phyloP scores from a whole-genome alignment of 2,329 filamentous ascomycete species.

The Trichoderma atroviride region DNA sequence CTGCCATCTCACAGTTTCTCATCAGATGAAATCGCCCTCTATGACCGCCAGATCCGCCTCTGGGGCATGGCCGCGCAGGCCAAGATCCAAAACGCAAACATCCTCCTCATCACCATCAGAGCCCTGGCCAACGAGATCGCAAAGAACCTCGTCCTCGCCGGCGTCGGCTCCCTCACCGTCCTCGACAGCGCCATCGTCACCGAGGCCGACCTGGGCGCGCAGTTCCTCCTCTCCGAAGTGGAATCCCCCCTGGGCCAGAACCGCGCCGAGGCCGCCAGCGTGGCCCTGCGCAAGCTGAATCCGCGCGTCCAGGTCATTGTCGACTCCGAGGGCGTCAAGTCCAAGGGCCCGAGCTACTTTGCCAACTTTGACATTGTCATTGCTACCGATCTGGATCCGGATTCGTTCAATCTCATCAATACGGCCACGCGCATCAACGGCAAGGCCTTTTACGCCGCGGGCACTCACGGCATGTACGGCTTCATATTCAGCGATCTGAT shows the following conservation, averaged over 20 bases:
- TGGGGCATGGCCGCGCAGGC: conserved; percentile 97
- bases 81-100: conserved; percentile 84
- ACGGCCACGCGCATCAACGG: conserved; percentile 78
- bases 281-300: conserved; percentile 83
- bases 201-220: conserved; percentile 77
- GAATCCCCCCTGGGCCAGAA: conserved; percentile 76
- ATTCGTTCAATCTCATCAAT: conserved; percentile 77
- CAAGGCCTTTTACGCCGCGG: conserved; percentile 85
- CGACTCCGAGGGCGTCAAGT: conserved; percentile 67
- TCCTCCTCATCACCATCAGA: conserved; percentile 85
- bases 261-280: conserved; percentile 78
- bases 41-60: conserved; percentile 94
- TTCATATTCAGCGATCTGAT: conserved; percentile 95
- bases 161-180: conserved; percentile 87
- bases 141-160: conserved; percentile 94
- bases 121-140: conserved; percentile 92
- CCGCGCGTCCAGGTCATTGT: conserved; percentile 78
- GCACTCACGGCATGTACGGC: conserved; percentile 86
- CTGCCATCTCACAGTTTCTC: not conserved
- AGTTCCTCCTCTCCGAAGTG: conserved; percentile 72
- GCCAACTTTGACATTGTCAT: conserved; percentile 81
- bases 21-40: conserved; percentile 90
- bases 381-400: conserved; percentile 81
- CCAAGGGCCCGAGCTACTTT: conserved; percentile 75
- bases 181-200: conserved; percentile 76